Evolutionary conservation across 306 rosid genomes (phyloP), one percentile per base, ranked within the genome.

Genomic region (Astragalus glycyphyllos): DNA sequence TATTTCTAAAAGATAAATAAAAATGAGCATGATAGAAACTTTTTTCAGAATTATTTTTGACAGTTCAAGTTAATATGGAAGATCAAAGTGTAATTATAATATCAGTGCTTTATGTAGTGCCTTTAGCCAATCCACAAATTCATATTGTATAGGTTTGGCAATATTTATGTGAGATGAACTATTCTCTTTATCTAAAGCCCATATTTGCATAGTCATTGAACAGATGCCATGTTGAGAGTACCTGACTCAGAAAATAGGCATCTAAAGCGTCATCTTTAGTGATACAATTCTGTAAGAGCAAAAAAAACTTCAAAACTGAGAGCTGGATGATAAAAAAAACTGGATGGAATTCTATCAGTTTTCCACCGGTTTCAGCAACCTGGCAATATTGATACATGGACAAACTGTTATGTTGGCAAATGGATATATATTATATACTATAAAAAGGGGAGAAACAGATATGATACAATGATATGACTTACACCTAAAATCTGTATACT

Each of bases 401-500:
- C 57, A 68, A 62, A 50, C 77, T 73, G 78, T 79, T 66, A 61
- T 66, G 70, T 67, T 72, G 66, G 54, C 74, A 63, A 29, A 46
- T 58, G 75, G 75, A 62, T 71, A 71, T 76, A 60, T 56, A 51
- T 53, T 26, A 26, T 26, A 26, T 26, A 79, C 67, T 46, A 40
- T 58, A 60, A 71, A 60, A 71, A 71, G 71, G 41, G 16, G 58
- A 69, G 57, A 58, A 69, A 46, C 54, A 50, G 57, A 76, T 40
- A 58, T 73, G 53, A 76, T 65, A 35, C 55, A 40, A 41, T 23
- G 67, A 74, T 63, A 67, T 51, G 65, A 69, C 83, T 78, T 77
- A 61, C 96, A 59, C 82, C 90, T 86, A 90, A 79, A 88, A 78
- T 83, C 83, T 70, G 90, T 94, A 89, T 71, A 86, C 80, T 75